phyloP scores from a whole-genome alignment of 2,329 filamentous ascomycete species.

The Fusarium buharicum region DNA sequence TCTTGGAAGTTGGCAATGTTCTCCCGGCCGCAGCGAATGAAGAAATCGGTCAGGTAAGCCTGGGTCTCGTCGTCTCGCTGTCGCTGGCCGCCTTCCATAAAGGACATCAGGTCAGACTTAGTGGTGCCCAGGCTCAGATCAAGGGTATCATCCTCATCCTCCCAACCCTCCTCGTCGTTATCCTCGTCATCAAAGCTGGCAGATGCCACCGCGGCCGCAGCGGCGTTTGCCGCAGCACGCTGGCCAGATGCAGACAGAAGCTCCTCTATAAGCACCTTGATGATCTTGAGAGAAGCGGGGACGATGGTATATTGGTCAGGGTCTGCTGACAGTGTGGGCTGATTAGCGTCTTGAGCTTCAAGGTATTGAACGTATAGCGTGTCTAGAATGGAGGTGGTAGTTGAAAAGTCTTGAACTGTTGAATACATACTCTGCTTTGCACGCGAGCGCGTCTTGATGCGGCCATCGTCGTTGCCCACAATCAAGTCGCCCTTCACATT shows the following conservation, averaged over 20 bases:
- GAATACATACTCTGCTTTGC: conserved; percentile 76
- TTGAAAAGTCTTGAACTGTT: conserved; percentile 31
- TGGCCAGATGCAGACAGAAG: conserved; percentile 81
- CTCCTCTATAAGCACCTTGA: conserved; percentile 96
- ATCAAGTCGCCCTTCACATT: conserved; percentile 93
- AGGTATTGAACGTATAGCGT: conserved; percentile 37
- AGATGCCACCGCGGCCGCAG: conserved; percentile 70
- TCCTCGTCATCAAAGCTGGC: conserved; percentile 71
- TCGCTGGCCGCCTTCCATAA: conserved; percentile 69
- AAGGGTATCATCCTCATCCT: conserved; percentile 81
- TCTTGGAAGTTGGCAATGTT: conserved; percentile 66
- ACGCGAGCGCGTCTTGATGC: conserved; percentile 94
- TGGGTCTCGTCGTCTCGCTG: conserved; percentile 92
- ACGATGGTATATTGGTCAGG: conserved; percentile 91
- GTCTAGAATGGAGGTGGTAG: conserved; percentile 27
- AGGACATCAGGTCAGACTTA: conserved; percentile 84
- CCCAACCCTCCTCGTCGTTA: conserved; percentile 85
- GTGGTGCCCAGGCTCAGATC: conserved; percentile 78
- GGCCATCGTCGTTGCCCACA: conserved; percentile 74
- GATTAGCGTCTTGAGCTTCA: conserved; percentile 44
- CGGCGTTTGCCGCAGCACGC: conserved; percentile 68
- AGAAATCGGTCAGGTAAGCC: conserved; percentile 84
- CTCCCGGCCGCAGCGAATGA: conserved; percentile 68
- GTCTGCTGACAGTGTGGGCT: conserved; percentile 59
- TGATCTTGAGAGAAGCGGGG: conserved; percentile 89